These are phyloP conservation scores for Lepidopterella palustris DNA, from an alignment of 495 filamentous ascomycete species.

Conservation along the genomic window DNA sequence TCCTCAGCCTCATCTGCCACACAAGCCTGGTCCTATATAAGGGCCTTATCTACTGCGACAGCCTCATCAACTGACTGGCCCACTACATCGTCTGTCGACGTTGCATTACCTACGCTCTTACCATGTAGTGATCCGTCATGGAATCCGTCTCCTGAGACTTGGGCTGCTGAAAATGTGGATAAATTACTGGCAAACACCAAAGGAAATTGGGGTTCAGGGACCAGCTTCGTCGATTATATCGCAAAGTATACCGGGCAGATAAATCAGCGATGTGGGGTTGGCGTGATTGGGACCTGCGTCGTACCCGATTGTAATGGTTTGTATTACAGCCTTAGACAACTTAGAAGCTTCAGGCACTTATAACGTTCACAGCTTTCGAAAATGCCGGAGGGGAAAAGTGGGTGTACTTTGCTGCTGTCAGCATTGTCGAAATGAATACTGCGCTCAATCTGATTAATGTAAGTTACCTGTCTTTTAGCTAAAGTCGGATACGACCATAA, in stretches of 20 bases:
- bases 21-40: no score
- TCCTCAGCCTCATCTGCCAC: no score
- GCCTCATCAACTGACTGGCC: no score
- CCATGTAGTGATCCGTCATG: conserved; percentile 1
- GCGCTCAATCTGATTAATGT: background rate
- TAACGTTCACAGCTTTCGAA: background rate
- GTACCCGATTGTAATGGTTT: background rate
- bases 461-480: background rate
- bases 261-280: background rate
- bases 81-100: no score
- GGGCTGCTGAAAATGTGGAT: background rate
- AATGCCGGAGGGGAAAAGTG: background rate
- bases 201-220: background rate
- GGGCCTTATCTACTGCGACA: no score
- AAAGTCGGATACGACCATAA: no score
- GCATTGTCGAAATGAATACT: background rate
- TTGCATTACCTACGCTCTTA: background rate
- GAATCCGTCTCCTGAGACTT: background rate
- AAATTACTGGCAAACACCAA: background rate
- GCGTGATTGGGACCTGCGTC: background rate
- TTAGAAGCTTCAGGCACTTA: background rate
- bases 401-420: background rate
- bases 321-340: background rate
- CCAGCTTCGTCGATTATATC: background rate
- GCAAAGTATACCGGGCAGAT: background rate